A percentile compares a stretch with the other conserved stretches of the same genome.
phyloP scores from a whole-genome alignment of 306 rosid species.

The Ormosia semicastrata region DNA sequence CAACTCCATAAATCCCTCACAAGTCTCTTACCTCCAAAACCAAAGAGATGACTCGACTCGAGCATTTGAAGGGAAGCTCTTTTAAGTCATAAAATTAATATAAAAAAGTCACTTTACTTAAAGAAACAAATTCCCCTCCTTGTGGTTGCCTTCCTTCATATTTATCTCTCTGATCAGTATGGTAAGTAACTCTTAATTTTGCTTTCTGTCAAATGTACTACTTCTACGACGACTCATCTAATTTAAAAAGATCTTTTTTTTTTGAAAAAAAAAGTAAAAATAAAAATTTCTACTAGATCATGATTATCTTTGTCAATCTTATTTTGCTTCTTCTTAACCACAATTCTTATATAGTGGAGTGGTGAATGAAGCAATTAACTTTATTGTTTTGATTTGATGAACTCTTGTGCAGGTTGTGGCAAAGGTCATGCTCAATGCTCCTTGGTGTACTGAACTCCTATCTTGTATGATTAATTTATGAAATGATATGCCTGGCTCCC shows the following conservation, averaged over 20 bases:
- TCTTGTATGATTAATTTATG: neutral
- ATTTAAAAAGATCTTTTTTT: no score
- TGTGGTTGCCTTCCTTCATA: neutral
- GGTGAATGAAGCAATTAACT: no score
- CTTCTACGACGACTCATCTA: neutral
- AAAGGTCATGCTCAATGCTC: neutral
- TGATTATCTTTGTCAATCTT: neutral
- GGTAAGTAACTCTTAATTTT: neutral
- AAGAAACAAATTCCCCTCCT: neutral
- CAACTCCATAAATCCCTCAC: neutral
- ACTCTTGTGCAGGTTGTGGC: neutral
- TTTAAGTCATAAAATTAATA: neutral
- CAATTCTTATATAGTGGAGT: no score
- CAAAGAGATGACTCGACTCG: neutral
- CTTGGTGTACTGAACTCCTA: neutral
- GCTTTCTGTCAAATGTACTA: neutral
- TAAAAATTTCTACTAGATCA: no score
- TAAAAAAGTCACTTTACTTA: no score
- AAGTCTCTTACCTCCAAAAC: neutral
- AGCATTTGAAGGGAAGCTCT: neutral
- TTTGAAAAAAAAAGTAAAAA: no score
- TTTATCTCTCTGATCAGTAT: neutral
- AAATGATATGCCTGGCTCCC: slow-evolving; percentile 27
- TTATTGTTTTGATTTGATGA: neutral
- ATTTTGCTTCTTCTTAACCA: no score